phyloP scores from a whole-genome alignment of 192 early-diverging fungal genomes.

The Funneliformis geosporum region DNA sequence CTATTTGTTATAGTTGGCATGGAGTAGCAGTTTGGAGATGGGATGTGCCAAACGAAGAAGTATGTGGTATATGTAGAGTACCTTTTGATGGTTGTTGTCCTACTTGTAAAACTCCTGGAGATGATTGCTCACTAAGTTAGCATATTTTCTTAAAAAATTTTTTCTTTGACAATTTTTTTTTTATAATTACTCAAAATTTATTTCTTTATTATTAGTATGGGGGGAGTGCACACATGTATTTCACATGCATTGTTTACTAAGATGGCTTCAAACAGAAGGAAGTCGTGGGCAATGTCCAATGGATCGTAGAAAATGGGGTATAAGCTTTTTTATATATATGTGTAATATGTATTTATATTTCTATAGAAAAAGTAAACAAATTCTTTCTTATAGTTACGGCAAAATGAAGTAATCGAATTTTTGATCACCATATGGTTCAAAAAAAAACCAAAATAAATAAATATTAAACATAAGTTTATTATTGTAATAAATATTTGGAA shows the following conservation, averaged over 20 bases:
- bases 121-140: constrained; percentile 77
- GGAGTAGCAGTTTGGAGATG: constrained; percentile 88
- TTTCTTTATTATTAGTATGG: constrained; percentile 60
- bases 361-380: not conserved
- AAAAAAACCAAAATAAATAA: too few relatives aligned
- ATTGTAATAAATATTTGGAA: too few relatives aligned
- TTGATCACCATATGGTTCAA: too few relatives aligned
- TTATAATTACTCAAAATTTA: not conserved
- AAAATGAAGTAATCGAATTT: not conserved
- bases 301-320: constrained; percentile 61
- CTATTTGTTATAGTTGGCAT: constrained; percentile 57
- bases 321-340: not conserved
- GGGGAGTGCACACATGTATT: constrained; percentile 92
- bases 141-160: too few relatives aligned
- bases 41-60: constrained; percentile 82
- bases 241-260: constrained; percentile 91
- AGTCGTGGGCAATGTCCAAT: constrained; percentile 84
- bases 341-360: not conserved
- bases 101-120: constrained; percentile 80
- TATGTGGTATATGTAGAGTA: constrained; percentile 90
- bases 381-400: not conserved
- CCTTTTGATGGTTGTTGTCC: constrained; percentile 87
- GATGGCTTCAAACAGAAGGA: constrained; percentile 72
- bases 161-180: not conserved
- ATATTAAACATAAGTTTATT: too few relatives aligned